Evolutionary conservation across 1,139 yeast species (phyloP).

Genomic region (Geotrichum klebahnii): DNA sequence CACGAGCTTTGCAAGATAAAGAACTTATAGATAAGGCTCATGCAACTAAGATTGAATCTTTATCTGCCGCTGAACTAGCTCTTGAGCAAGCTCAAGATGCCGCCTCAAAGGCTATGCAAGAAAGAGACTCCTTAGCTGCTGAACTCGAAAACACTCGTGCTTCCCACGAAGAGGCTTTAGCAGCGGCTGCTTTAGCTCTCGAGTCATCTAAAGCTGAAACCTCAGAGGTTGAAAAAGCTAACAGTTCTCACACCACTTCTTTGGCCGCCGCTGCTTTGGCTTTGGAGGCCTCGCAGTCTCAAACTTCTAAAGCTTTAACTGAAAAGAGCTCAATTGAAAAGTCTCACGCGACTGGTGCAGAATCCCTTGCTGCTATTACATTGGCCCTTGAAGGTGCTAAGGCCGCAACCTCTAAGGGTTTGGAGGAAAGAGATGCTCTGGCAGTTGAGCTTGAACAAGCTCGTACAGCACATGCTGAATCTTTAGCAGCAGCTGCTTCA

Average conservation of each 20-base stretch:
- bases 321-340: not conserved
- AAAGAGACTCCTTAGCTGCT: not conserved
- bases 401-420: not conserved
- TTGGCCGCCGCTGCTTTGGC: constrained; percentile 8
- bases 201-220: not conserved
- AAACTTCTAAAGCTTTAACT: not conserved
- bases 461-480: constrained; percentile 1
- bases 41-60: constrained; percentile 6
- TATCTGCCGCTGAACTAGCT: constrained; percentile 8
- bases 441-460: not conserved
- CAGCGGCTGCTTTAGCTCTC: constrained; percentile 8
- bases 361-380: constrained; percentile 2
- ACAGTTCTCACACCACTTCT: constrained; percentile 5
- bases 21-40: constrained; percentile 7
- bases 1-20: constrained; percentile 8
- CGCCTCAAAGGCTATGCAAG: not conserved
- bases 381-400: not conserved
- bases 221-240: not conserved
- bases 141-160: not conserved
- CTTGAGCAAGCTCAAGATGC: not conserved
- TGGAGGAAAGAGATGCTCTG: not conserved
- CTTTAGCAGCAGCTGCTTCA: constrained; percentile 5
- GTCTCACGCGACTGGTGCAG: too few species aligned
- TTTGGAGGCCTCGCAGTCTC: constrained; percentile 5
- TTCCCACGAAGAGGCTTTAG: constrained; percentile 9